Evolutionary conservation across 108 stramenopile genomes (phyloP).

Genomic region (Cylindrotheca fusiformis): DNA sequence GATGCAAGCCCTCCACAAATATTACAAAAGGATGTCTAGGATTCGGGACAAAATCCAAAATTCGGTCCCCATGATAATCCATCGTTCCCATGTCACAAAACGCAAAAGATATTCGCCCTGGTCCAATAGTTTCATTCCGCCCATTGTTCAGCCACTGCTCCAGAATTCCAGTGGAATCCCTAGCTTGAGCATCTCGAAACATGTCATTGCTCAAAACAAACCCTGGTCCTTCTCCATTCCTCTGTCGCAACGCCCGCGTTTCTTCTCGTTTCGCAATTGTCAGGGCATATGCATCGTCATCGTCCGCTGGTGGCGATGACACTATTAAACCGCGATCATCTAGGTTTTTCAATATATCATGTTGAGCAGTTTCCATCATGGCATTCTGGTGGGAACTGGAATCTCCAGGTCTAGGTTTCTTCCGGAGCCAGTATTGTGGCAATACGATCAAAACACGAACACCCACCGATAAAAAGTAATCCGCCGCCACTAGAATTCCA

Average conservation of each 20-base stretch:
- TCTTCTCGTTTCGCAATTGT: conserved; percentile 73
- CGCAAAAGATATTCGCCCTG: conserved; percentile 71
- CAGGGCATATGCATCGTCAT: conserved; percentile 82
- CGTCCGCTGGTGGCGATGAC: conserved; percentile 72
- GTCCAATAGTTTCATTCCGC: conserved; percentile 26
- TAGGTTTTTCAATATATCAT: conserved; percentile 53
- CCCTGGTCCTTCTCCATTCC: conserved; percentile 51
- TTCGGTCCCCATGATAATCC: conserved; percentile 54
- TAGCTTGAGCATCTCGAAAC: conserved; percentile 75
- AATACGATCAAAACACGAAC: conserved; percentile 75
- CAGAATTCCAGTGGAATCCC: conserved; percentile 44
- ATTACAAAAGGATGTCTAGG: conserved; percentile 67
- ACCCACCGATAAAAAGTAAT: conserved; percentile 56
- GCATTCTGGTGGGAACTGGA: conserved; percentile 4
- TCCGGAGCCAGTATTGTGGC: conserved; percentile 66
- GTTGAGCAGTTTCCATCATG: conserved; percentile 48
- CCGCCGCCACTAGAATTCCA: conserved; percentile 61
- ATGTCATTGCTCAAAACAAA: conserved; percentile 78
- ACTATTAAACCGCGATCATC: conserved; percentile 56
- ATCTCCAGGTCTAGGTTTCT: conserved; percentile 40
- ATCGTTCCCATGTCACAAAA: conserved; percentile 75
- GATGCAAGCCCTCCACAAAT: conserved; percentile 48
- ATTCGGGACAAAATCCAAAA: conserved; percentile 80
- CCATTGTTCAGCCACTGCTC: conserved; percentile 40
- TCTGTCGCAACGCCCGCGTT: conserved; percentile 29